Base-by-base conservation (phyloP, 768 basidiomycete species). In the Amanita phalloides region DNA sequence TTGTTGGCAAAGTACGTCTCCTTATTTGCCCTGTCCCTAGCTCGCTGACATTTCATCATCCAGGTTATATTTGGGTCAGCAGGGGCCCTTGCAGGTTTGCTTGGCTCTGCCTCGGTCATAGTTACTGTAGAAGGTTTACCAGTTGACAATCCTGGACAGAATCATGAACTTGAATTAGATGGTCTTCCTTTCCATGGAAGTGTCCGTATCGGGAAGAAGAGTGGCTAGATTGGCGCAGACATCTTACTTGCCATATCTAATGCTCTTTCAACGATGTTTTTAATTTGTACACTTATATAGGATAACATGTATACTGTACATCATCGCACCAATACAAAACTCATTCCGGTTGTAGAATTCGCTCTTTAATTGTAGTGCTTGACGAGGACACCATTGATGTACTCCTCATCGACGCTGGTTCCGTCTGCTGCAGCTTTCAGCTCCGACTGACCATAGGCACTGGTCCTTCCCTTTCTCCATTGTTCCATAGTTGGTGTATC, bases 11-110 rank as follows among this genome's bases (percentile, higher is more conserved):
- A 81, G 88, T 87, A 37, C 8, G 57, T 55, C 7, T 10, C 23
- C 26, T 37, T 47, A 28, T 39, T 33, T n/a, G 17, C 38, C 10
- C 35, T 43, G 9, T 25, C 30, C 10, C 14, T 33, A 3, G 21
- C 49, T 58, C 3, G 52, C 39, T 42, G 20, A 26, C 6, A 52
- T 35, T 45, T 10, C n/a, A 33, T 39, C 17, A 52, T 42, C 1
- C 53, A 87, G 86, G 77, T 88, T n/a, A 73, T 89, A 5, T 89
- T 86, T 57, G 75, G 78, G 17, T 57, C 73, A 1, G 66, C 73
- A 17, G 85, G 86, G 1, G 86, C 86, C 0, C 57, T 78, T 1
- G 87, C 86, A 4, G 87, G 86, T 4, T 71, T 90, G 7, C 62
- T 74, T 38, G 87, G 87, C 7, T 69, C 71, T 11, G 81, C 81